Base-by-base conservation (phyloP, 2,329 filamentous ascomycete species). In the Thelonectria blattea region DNA sequence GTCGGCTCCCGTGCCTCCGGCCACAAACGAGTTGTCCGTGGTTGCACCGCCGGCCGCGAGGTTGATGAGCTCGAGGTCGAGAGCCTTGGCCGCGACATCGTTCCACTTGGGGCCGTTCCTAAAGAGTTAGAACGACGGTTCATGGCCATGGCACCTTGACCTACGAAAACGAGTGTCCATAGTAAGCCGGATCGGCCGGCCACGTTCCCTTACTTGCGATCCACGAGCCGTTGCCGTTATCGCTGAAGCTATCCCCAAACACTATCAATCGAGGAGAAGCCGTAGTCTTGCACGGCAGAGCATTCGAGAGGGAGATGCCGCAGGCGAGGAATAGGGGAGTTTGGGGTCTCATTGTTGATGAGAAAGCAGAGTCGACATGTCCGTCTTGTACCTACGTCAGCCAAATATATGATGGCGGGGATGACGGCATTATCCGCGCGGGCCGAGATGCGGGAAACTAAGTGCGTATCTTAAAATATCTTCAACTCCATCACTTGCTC, bases 191-290 rank as follows among this genome's bases (percentile, higher is more conserved):
- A 2, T 65, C 64, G 11, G n/a, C 50, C 5, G 64, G 63, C 64
- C 64, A 65, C 5, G 63, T 47, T 20, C 57, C 60, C 12, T 65
- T 64, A 22, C 64, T 65, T 2, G 15, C 63, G 12, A 65, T 14
- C 64, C 64, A 65, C 20, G 64, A 65, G 0, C 64, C 64, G 43
- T 65, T 64, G 10, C 63, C 64, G 7, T 65, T 64, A 1, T 65
- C 64, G 30, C 64, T 65, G 47, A 65, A 65, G 46, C 64, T 65
- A 9, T 65, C 64, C 5, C 64, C 64, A n/a, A 65, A 64, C 9
- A 65, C 63, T 15, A 65, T 48, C n/a, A 65, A 49, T 0, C 64
- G 61, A 0, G 57, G 53, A 10, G 8, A 30, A 7, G 4, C 8
- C 8, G 27, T 2, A 2, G 27, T 7, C 9, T 30, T 30, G 27